These are phyloP conservation scores for Mortierella sp. DNA, from an alignment of 371 early-diverging fungal species.

Conservation along the genomic window DNA sequence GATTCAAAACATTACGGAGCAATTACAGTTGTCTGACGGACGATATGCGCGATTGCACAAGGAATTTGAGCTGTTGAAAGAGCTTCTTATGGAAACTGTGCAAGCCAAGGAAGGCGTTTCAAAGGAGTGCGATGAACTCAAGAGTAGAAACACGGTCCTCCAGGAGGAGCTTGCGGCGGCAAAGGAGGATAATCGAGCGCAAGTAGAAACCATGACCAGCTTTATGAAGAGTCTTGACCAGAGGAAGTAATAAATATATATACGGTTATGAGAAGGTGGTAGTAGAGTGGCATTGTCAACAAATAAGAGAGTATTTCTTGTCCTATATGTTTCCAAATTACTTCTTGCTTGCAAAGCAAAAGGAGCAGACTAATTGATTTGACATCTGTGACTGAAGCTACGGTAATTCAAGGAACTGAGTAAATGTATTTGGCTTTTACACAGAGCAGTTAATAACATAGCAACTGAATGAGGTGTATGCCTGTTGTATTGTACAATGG, in stretches of 20 bases:
- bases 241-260: slow-evolving; percentile 13
- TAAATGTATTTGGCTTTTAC: no score
- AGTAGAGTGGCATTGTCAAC: no score
- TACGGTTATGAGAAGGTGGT: no score
- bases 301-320: no score
- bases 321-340: no score
- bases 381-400: no score
- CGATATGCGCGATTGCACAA: slow-evolving; percentile 39
- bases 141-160: slow-evolving; percentile 26
- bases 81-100: slow-evolving; percentile 34
- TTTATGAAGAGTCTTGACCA: slow-evolving; percentile 42
- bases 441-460: no score
- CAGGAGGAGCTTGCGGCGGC: slow-evolving; percentile 38
- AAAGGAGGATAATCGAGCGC: slow-evolving; percentile 41
- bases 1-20: slow-evolving; percentile 47
- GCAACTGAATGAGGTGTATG: no score
- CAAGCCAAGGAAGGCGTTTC: slow-evolving; percentile 9
- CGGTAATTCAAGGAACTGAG: no score
- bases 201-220: slow-evolving; percentile 48
- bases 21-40: slow-evolving; percentile 47
- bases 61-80: slow-evolving; percentile 46
- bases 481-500: no score
- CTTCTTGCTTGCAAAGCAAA: no score
- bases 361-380: no score
- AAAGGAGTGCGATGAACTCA: slow-evolving; percentile 15